A percentile compares a stretch with the other conserved stretches of the same genome.
Conservation (phyloP, 257 asterid genomes). For the Mentha longifolia region DNA sequence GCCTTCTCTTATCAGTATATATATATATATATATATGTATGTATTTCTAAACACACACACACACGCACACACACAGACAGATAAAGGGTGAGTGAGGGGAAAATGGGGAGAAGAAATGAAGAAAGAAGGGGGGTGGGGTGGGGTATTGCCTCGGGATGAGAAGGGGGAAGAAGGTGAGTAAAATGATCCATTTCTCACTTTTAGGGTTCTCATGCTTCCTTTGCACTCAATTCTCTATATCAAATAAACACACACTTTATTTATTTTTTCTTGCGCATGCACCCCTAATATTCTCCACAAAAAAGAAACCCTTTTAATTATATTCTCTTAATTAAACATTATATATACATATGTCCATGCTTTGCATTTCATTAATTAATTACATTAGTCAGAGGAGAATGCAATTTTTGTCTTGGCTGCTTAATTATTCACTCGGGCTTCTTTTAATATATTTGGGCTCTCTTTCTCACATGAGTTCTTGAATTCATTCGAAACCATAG, state of each 20-base stretch:
- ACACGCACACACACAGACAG: neutral
- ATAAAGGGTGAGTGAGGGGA: neutral
- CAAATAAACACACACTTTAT: conserved; percentile 28
- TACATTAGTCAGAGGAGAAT: conserved; percentile 6
- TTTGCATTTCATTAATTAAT: neutral
- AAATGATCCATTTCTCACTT: conserved; percentile 71
- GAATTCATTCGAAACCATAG: too few relatives aligned
- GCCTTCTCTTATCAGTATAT: too few relatives aligned
- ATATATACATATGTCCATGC: conserved; percentile 26
- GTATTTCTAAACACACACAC: too few relatives aligned
- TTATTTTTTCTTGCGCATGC: conserved; percentile 54
- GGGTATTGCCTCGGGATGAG: conserved; percentile 57
- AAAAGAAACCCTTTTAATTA: conserved; percentile 35
- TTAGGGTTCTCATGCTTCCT: conserved; percentile 87
- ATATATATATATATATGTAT: too few relatives aligned
- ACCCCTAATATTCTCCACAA: conserved; percentile 45
- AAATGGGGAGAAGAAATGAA: neutral
- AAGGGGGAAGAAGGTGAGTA: conserved; percentile 67
- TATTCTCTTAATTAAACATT: conserved; percentile 25
- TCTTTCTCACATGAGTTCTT: too few relatives aligned
- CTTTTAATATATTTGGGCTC: too few relatives aligned
- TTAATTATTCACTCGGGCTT: conserved; percentile 1
- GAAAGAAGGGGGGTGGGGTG: neutral
- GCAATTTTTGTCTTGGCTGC: conserved; percentile 47
- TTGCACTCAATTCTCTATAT: conserved; percentile 53